These are phyloP conservation scores for Nicotiana undulata DNA, from an alignment of 257 asterid genomes.

Conservation along the genomic window DNA sequence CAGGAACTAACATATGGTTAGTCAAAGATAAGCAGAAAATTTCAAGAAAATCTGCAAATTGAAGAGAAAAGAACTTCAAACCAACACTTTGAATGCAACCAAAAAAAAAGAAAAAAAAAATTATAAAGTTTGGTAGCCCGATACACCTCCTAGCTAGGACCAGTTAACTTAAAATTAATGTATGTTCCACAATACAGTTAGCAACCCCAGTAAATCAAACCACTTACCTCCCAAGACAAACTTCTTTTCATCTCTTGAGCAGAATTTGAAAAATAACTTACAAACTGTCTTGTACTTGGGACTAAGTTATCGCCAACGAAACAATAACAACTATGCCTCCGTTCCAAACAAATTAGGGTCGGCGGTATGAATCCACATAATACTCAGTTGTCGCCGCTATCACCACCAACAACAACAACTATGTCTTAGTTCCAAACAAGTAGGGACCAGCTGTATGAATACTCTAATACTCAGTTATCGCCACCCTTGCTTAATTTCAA, in stretches of 20 bases:
- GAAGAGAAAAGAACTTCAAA: background rate
- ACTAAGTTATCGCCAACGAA: too few relatives aligned
- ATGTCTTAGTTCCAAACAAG: too few relatives aligned
- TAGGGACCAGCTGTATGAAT: too few relatives aligned
- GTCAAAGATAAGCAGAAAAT: background rate
- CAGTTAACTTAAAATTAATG: background rate
- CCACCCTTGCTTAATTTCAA: slow-evolving; percentile 24
- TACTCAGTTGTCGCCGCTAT: background rate
- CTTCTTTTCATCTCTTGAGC: too few relatives aligned
- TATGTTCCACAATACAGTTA: slow-evolving; percentile 1
- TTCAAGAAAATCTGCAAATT: background rate
- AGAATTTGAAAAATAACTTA: background rate
- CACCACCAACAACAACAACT: too few relatives aligned
- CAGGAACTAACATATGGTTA: background rate
- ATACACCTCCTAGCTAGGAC: background rate
- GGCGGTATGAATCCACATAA: too few relatives aligned
- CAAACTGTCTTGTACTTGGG: background rate
- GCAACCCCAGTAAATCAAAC: background rate
- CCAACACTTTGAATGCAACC: background rate
- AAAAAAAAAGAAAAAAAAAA: background rate
- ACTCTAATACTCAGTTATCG: background rate
- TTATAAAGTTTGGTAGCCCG: background rate
- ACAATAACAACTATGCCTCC: too few relatives aligned
- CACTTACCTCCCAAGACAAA: background rate
- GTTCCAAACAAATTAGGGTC: too few relatives aligned